Evolutionary conservation across 1,139 yeast genomes (phyloP).

Genomic region (Candida tetrigidarum): DNA sequence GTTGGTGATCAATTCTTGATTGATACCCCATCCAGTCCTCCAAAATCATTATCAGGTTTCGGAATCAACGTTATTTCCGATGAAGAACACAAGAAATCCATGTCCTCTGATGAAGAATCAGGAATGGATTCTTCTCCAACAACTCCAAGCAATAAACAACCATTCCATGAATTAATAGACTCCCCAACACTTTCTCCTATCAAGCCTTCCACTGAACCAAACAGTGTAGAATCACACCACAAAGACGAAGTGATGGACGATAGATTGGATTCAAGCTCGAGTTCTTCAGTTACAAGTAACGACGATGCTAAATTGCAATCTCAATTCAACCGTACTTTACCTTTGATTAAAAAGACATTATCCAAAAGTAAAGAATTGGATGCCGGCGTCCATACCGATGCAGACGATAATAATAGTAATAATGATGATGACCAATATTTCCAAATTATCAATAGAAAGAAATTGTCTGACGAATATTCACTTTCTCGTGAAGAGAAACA

Average conservation of each 20-base stretch:
- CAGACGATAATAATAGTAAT: no score
- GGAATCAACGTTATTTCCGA: constrained; percentile 39
- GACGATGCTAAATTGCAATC: constrained; percentile 19
- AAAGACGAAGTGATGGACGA: constrained; percentile 7
- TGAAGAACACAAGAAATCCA: constrained; percentile 13
- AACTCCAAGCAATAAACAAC: constrained; percentile 2
- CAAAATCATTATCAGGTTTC: constrained; percentile 34
- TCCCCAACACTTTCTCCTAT: constrained; percentile 20
- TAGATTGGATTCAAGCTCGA: constrained; percentile 15
- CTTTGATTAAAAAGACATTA: constrained; percentile 33
- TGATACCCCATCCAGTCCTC: constrained; percentile 21
- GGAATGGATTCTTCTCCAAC: not conserved
- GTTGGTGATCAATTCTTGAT: constrained; percentile 26
- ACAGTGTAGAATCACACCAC: constrained; percentile 9
- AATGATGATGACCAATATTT: constrained; percentile 17
- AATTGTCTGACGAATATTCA: constrained; percentile 12
- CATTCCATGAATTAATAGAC: constrained; percentile 12
- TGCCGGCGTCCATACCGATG: constrained; percentile 8
- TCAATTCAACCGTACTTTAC: constrained; percentile 27
- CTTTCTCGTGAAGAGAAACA: constrained; percentile 26
- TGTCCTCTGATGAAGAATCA: constrained; percentile 7
- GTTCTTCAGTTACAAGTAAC: constrained; percentile 12
- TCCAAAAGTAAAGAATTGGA: constrained; percentile 15
- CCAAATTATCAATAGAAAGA: constrained; percentile 17
- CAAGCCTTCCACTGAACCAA: constrained; percentile 4